These are phyloP conservation scores for Backusella sp. DNA, from an alignment of 192 early-diverging fungal species.

Conservation along the genomic window DNA sequence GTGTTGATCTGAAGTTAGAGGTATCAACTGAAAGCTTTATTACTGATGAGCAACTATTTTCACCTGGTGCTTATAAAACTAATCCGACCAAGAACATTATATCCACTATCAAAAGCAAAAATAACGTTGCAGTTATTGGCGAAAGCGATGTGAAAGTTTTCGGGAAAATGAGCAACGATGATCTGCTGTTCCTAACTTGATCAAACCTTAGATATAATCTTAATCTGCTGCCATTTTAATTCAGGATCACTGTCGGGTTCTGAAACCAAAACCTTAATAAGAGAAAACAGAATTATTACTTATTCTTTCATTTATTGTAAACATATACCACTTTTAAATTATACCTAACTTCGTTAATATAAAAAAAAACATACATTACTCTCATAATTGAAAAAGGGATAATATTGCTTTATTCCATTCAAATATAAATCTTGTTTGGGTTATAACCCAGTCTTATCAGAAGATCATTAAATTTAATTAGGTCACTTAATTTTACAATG, in stretches of 20 bases:
- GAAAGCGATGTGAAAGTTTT: not conserved
- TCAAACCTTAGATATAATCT: not conserved
- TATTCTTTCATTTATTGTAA: not conserved
- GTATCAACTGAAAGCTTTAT: conserved; percentile 14
- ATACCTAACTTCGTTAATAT: not conserved
- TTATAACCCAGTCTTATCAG: not conserved
- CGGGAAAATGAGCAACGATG: not conserved
- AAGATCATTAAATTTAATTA: not conserved
- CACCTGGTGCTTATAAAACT: not conserved
- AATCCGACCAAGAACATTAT: not conserved
- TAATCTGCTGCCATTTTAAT: not conserved
- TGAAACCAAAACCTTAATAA: not conserved
- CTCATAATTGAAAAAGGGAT: not conserved
- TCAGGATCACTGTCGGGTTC: not conserved
- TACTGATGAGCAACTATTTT: conserved; percentile 6
- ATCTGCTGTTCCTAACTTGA: not conserved
- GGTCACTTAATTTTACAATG: not conserved
- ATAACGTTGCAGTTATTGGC: not conserved
- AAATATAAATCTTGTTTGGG: not conserved
- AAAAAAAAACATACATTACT: not conserved
- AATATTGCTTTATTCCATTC: not conserved
- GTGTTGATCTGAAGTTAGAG: not conserved
- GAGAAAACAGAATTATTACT: not conserved
- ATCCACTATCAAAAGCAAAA: not conserved
- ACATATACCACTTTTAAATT: conserved; percentile 2